Percentiles rank a stretch among this genome's conserved stretches.
Evolutionary conservation across 768 basidiomycete species (phyloP).

Genomic region (Tylopilus vinaceipallidus): DNA sequence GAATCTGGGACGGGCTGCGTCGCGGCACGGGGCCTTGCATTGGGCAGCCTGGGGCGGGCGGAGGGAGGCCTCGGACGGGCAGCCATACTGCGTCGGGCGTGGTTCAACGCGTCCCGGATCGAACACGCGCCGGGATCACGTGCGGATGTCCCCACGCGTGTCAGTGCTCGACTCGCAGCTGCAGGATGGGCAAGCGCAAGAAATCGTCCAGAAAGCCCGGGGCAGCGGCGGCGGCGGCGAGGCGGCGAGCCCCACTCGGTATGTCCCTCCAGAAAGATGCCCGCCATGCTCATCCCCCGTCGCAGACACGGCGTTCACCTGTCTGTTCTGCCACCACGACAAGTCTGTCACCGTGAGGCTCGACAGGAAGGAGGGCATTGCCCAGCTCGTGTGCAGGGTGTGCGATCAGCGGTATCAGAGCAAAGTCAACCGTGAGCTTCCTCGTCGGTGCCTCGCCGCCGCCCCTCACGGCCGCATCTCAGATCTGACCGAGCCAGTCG

Average conservation of each 20-base stretch:
- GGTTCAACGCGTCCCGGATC: conserved; percentile 33
- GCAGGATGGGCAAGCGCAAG: conserved; percentile 82
- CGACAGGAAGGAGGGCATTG: conserved; percentile 83
- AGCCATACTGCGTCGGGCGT: conserved; percentile 49
- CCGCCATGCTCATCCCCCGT: conserved; percentile 2
- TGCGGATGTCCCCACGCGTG: conserved; percentile 1
- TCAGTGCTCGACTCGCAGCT: not conserved
- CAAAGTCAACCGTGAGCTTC: conserved; percentile 77
- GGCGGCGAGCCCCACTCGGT: conserved; percentile 75
- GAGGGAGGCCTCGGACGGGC: conserved; percentile 57
- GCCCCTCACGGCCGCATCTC: conserved; percentile 18
- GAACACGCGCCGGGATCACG: conserved; percentile 36
- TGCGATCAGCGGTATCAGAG: conserved; percentile 88
- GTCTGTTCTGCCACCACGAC: conserved; percentile 88
- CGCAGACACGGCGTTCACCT: conserved; percentile 80
- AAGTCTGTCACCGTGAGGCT: conserved; percentile 83
- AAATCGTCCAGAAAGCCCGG: conserved; percentile 87
- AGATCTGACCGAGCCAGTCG: conserved; percentile 87
- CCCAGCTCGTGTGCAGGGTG: conserved; percentile 75
- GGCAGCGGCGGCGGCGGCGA: conserved; percentile 56
- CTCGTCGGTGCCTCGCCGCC: not conserved
- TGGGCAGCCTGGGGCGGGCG: conserved; percentile 41
- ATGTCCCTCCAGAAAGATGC: conserved; percentile 2
- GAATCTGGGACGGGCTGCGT: no score
- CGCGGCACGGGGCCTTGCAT: conserved; percentile 47